Evolutionary conservation across 768 basidiomycete genomes (phyloP), one percentile per base, ranked within the genome.

Genomic region (Boletales sp.): DNA sequence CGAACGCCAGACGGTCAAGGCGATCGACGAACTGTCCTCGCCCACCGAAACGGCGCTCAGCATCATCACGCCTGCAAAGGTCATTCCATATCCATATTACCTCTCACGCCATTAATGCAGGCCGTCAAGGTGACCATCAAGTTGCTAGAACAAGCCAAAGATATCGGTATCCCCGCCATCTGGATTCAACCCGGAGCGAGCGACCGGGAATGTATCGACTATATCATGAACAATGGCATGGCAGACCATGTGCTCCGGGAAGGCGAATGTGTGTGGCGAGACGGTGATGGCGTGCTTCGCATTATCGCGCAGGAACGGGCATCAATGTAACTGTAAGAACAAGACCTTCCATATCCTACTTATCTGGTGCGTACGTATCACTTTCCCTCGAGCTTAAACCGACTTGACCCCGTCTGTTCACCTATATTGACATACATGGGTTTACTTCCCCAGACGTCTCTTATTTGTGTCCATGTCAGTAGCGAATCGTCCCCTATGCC

Each of bases 181-280:
- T 95, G 93, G 93, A 78, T 94, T 29, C 93, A 95, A 65, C 93
- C 93, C 8, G 91, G 91, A 18, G 89, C 91, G 8, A 83, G 86
- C 55, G 84, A 90, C 58, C 76, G 72, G 14, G 68, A 69, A 3
- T 89, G 93, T 41, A 67, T 74, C 14, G 60, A 73, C 14, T 94
- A 79, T 58, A 82, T 94, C 63, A 75, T 79, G 36, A 78, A 82
- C 50, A 82, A 85, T 44, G 78, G 74, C 5, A 67, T 92, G 56
- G 69, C 73, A 31, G 82, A 83, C 60, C 76, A 76, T 51, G 87
- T 89, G n/a, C 78, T 94, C 43, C 82, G 80, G 63, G 86, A 87
- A 24, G 93, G 93, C 10, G 84, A 88, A 10, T 95, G 93, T 63
- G 76, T 94, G 35, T 77, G 94, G 44, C 81, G 84, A 15, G 77